Conservation (phyloP, 2,329 filamentous ascomycete genomes). For the Pseudopyricularia javanii region DNA sequence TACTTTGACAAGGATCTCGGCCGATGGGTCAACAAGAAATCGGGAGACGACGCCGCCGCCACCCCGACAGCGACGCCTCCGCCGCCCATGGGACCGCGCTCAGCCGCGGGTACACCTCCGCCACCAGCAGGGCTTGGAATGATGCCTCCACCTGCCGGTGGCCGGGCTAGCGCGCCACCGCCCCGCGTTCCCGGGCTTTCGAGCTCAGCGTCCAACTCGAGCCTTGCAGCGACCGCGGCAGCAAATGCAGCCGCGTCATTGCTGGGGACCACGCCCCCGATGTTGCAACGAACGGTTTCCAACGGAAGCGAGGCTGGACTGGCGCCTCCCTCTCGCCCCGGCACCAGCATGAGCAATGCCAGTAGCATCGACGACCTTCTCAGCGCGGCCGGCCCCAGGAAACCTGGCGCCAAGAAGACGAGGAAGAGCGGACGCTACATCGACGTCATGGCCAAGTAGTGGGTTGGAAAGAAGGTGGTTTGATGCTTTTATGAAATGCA, state of each 20-base stretch:
- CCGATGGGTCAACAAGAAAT: conserved; percentile 97
- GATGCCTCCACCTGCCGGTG: conserved; percentile 10
- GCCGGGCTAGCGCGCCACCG: conserved; percentile 12
- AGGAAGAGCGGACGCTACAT: conserved; percentile 85
- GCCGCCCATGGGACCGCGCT: conserved; percentile 46
- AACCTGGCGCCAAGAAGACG: conserved; percentile 50
- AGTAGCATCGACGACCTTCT: conserved; percentile 90
- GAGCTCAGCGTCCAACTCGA: conserved; percentile 6
- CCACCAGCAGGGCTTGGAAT: conserved; percentile 21
- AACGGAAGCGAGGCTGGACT: conserved; percentile 28
- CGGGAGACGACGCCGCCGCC: conserved; percentile 45
- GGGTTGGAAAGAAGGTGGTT: background rate
- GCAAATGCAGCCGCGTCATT: conserved; percentile 15
- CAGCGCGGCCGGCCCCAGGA: conserved; percentile 59
- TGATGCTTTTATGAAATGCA: background rate
- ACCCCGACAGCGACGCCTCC: conserved; percentile 66
- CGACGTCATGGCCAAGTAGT: conserved; percentile 78
- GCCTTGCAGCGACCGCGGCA: conserved; percentile 15
- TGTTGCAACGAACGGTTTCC: conserved; percentile 36
- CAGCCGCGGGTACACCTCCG: conserved; percentile 37
- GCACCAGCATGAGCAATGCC: conserved; percentile 79
- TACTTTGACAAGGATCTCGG: conserved; percentile 93
- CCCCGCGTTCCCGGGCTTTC: conserved; percentile 8
- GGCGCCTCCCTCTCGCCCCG: conserved; percentile 54
- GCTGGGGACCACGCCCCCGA: conserved; percentile 19